phyloP scores from a whole-genome alignment of 2,329 filamentous ascomycete genomes.

The Aspergillus novoparasiticus region DNA sequence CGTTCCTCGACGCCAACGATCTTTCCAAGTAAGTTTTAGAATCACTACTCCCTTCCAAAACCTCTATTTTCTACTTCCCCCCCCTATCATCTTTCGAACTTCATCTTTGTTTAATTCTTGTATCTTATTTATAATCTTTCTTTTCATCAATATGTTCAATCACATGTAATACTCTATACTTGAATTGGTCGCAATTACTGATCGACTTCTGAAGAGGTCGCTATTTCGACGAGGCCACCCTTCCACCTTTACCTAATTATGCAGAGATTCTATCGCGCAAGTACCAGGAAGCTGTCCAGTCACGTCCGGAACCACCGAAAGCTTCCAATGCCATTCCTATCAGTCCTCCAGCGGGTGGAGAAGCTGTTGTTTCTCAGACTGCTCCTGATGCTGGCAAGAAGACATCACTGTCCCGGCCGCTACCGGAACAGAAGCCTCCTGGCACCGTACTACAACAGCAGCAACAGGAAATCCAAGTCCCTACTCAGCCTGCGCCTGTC shows the following conservation, averaged over 20 bases:
- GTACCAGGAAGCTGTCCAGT: slow-evolving; percentile 32
- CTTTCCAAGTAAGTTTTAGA: slow-evolving; percentile 55
- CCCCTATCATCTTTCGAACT: not conserved
- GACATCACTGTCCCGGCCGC: slow-evolving; percentile 7
- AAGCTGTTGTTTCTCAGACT: slow-evolving; percentile 18
- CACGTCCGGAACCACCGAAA: slow-evolving; percentile 38
- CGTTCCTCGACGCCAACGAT: slow-evolving; percentile 61
- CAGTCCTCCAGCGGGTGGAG: slow-evolving; percentile 19
- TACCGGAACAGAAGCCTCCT: slow-evolving; percentile 11
- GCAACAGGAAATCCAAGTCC: slow-evolving; percentile 9
- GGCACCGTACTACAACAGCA: slow-evolving; percentile 14
- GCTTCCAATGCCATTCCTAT: slow-evolving; percentile 28
- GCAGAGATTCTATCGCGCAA: slow-evolving; percentile 32
- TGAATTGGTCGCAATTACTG: slow-evolving; percentile 12
- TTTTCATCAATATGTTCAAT: not conserved
- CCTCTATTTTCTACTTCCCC: not conserved
- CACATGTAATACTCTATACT: not conserved
- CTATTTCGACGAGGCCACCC: slow-evolving; percentile 58
- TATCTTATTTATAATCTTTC: not conserved
- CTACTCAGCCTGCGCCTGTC: slow-evolving; percentile 13
- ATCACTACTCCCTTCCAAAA: slow-evolving; percentile 4
- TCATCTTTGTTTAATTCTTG: slow-evolving; percentile 1
- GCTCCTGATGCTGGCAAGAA: slow-evolving; percentile 9
- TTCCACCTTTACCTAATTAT: slow-evolving; percentile 46
- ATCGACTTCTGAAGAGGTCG: slow-evolving; percentile 50